Evolutionary conservation across 2,329 filamentous ascomycete genomes (phyloP).

Genomic region (Fusarium anthophilum): DNA sequence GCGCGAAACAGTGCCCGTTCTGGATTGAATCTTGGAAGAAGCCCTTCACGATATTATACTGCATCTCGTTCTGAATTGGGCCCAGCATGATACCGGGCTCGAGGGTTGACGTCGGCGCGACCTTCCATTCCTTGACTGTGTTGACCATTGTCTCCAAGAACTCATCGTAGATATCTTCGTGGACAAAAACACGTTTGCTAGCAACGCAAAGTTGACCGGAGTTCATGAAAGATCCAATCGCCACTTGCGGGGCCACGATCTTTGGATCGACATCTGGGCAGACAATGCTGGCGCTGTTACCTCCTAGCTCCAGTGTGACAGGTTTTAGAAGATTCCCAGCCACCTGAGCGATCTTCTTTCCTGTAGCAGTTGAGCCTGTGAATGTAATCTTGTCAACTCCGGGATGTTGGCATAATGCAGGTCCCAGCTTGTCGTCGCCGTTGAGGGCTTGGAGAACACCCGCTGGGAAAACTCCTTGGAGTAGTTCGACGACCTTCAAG

Average conservation of each 20-base stretch:
- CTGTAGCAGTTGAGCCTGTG: slow-evolving; percentile 67
- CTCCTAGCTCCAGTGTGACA: slow-evolving; percentile 67
- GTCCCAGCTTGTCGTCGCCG: slow-evolving; percentile 68
- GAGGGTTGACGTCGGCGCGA: slow-evolving; percentile 49
- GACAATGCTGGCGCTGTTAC: slow-evolving; percentile 68
- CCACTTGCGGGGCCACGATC: slow-evolving; percentile 37
- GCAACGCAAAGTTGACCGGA: slow-evolving; percentile 51
- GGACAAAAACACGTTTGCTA: slow-evolving; percentile 66
- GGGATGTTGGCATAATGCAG: slow-evolving; percentile 64
- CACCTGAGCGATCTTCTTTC: slow-evolving; percentile 67
- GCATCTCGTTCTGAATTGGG: slow-evolving; percentile 21
- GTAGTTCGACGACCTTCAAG: slow-evolving; percentile 68
- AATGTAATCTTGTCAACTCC: slow-evolving; percentile 70
- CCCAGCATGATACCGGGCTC: slow-evolving; percentile 51
- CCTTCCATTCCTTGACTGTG: slow-evolving; percentile 45
- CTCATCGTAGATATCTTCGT: slow-evolving; percentile 65
- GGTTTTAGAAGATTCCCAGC: slow-evolving; percentile 66
- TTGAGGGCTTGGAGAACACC: slow-evolving; percentile 69
- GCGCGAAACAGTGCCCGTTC: neutral
- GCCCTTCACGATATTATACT: slow-evolving; percentile 9
- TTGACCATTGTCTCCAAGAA: slow-evolving; percentile 55
- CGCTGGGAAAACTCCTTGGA: slow-evolving; percentile 63
- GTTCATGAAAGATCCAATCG: slow-evolving; percentile 64
- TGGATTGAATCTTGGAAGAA: slow-evolving; percentile 9
- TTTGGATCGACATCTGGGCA: slow-evolving; percentile 63